Evolutionary conservation across 345 rosid species (phyloP), one percentile per base, ranked within the genome.

Genomic region (Populus ilicifolia): DNA sequence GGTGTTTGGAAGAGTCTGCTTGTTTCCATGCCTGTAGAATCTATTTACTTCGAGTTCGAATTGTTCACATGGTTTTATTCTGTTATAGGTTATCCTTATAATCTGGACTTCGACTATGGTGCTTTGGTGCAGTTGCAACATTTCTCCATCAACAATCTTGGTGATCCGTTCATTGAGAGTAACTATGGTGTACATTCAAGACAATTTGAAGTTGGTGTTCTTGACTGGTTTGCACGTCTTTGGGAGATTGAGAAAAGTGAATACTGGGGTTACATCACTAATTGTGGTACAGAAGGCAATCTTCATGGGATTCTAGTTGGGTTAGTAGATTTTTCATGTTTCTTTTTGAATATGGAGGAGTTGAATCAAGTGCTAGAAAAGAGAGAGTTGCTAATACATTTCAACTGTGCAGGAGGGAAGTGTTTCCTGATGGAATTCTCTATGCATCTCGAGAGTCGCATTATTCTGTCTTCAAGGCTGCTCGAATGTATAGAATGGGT

Each of bases 101-200:
- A 96, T 78, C 83, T 96, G 84, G 98, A 96, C 83, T 96, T 96
- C 36, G 99, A 96, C 70, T 96, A 96, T 72, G 99, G 99, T 75
- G 99, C 97, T 69, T 89, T 96, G 80, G 86, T 65, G 39, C 99
- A 96, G 82, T 83, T 96, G 87, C 99, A 96, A 70, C 99, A 96
- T 86, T 93, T 95, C 78, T 93, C 99, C 8, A 95, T 95, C 69
- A 95, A 95, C 80, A 95, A 95, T 82, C 93, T 95, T 14, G 99
- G 99, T 36, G 99, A 93, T 84, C 99, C 99, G 56, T 95, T 95
- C 76, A 95, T 95, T 29, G 98, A 95, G 81, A 95, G 99, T 78
- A 95, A 95, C 88, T 95, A 95, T 35, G 99, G 99, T 61, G 97
- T 96, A 33, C 99, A 96, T 85, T 96, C 99, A 23, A 90, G 99